Base-by-base conservation (phyloP, 176 grass and related monocot genomes). In the Musa troglodytarum region DNA sequence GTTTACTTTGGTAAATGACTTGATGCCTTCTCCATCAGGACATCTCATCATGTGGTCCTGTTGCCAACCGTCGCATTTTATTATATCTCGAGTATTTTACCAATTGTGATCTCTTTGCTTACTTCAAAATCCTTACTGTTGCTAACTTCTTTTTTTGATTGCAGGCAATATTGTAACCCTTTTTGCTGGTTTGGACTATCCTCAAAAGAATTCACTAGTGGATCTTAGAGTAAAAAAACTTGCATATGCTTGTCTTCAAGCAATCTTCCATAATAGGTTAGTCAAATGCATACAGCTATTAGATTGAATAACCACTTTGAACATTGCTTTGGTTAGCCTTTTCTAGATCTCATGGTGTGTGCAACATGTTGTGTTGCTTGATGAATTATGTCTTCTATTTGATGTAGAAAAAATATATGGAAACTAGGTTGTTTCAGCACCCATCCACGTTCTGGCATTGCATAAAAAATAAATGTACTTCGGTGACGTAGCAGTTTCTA, bases 201-300 rank as follows among this genome's bases (percentile, higher is more conserved):
- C 77, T 71, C 86, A 77, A 76, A 83, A 82, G 78, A 79, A 82
- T 86, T 65, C 74, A 65, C 64, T 86, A 29, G 84, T 84, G 43
- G 76, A 83, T 73, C 84, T 86, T 72, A 91, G 90, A 54, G 80
- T 99, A 69, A 99, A 94, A 85, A 99, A 84, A 55, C 81, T 99
- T 82, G 68, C 78, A 53, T 86, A 85, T 72, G 82, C 89, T 74
- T 99, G 90, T 72, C 75, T 92, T 61, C 76, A 87, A 83, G 91
- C 95, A 51, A 71, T 99, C 22, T 83, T 84, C 63, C 78, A 87
- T 25, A 94, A 94, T 82, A 87, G 95, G 95, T 83, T 74, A 75
- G 81, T 76, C 25, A 56, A 9, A 54, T 74, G n/a, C 10, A 51
- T 71, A 28, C 63, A 53, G 52, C 12, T 66, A 26, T 20, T 67